Percentiles rank a stretch among this genome's conserved stretches.
Conservation (phyloP, 805 yeast species). For the Teunomyces tritomae region DNA sequence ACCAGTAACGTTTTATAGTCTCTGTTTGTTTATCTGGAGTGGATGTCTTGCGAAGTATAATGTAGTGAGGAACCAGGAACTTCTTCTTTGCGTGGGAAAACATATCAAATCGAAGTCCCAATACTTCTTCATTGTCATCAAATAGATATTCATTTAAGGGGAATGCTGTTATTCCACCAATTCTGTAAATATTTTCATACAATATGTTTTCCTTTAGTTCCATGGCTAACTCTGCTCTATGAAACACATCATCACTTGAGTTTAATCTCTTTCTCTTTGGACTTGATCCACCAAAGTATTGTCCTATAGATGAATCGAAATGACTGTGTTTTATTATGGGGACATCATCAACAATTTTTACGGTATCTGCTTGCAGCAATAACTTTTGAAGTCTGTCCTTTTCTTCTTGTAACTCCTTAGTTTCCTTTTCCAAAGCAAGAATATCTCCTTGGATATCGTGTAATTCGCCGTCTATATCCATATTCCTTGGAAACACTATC, state of each 20-base stretch:
- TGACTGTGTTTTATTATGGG: constrained; percentile 24
- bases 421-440: constrained; percentile 16
- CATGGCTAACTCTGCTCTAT: constrained; percentile 3
- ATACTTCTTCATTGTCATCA: constrained; percentile 23
- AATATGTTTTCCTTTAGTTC: constrained; percentile 31
- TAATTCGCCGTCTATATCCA: constrained; percentile 11
- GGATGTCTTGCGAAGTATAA: constrained; percentile 31
- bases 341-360: constrained; percentile 4
- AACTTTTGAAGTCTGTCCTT: background rate
- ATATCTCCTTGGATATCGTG: constrained; percentile 19
- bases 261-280: background rate
- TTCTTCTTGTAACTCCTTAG: constrained; percentile 11
- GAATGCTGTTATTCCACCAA: constrained; percentile 52
- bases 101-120: constrained; percentile 54
- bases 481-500: background rate
- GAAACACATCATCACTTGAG: constrained; percentile 1
- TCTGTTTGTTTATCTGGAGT: constrained; percentile 5
- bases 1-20: constrained; percentile 20
- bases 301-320: constrained; percentile 29
- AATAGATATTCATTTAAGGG: constrained; percentile 41
- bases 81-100: constrained; percentile 20
- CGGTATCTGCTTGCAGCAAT: background rate
- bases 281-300: constrained; percentile 14
- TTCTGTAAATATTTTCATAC: constrained; percentile 46
- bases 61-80: constrained; percentile 46